Evolutionary conservation across 1,139 yeast genomes (phyloP).

Genomic region (Pichia sp.): DNA sequence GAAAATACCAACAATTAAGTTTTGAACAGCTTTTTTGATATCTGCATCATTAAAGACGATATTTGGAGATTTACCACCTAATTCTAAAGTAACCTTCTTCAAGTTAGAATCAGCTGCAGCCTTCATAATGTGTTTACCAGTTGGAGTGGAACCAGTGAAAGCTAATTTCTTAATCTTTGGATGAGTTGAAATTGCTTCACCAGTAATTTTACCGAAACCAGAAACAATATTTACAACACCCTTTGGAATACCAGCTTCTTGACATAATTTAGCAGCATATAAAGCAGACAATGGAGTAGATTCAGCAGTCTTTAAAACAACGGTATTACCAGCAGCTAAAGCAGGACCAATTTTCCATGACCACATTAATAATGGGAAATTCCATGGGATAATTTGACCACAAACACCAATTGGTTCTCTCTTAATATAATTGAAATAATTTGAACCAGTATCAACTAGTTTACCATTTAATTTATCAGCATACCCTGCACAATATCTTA

Average conservation of each 20-base stretch:
- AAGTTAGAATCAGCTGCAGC: constrained; percentile 59
- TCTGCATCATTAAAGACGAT: constrained; percentile 71
- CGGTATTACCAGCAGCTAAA: constrained; percentile 70
- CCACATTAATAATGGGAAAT: constrained; percentile 76
- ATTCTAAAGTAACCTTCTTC: constrained; percentile 76
- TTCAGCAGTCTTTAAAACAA: constrained; percentile 71
- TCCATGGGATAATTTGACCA: constrained; percentile 90
- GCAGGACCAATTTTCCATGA: constrained; percentile 82
- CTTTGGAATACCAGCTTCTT: constrained; percentile 69
- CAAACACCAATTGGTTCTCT: constrained; percentile 82
- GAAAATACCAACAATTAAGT: constrained; percentile 56
- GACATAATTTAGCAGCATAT: constrained; percentile 52
- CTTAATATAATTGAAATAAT: constrained; percentile 55
- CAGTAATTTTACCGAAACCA: constrained; percentile 70
- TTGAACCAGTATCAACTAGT: constrained; percentile 52
- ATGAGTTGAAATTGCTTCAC: constrained; percentile 65
- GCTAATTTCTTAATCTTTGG: constrained; percentile 71
- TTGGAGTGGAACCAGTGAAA: constrained; percentile 76
- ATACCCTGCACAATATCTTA: constrained; percentile 66
- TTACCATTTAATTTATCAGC: constrained; percentile 64
- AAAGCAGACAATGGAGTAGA: constrained; percentile 75
- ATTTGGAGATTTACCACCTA: constrained; percentile 83
- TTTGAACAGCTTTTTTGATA: constrained; percentile 53
- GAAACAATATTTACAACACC: constrained; percentile 75
- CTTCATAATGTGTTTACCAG: constrained; percentile 66